Conservation (phyloP, 2,329 filamentous ascomycete species). For the Celoporthe dispersa region DNA sequence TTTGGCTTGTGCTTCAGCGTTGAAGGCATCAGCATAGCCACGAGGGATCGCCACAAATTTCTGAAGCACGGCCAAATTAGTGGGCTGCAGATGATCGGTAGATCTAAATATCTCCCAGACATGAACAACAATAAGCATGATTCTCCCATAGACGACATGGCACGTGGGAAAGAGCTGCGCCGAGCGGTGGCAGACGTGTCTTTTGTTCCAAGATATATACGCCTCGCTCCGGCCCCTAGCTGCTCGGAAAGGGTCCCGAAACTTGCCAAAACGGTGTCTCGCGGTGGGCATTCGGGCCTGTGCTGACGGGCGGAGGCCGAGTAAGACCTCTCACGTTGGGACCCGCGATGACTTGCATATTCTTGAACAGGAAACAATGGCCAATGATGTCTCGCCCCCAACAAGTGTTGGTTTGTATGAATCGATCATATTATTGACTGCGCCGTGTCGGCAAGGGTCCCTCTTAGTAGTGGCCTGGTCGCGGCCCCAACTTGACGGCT, state of each 20-base stretch:
- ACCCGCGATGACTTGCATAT: background rate
- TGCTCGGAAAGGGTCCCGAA: background rate
- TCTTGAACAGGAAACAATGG: background rate
- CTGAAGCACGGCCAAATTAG: background rate
- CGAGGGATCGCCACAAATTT: background rate
- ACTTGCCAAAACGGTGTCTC: background rate
- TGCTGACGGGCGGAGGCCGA: background rate
- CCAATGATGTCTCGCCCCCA: background rate
- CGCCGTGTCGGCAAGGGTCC: background rate
- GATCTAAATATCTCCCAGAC: background rate
- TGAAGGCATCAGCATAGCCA: background rate
- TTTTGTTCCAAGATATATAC: background rate
- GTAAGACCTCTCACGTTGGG: background rate
- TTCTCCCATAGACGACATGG: background rate
- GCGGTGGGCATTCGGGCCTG: background rate
- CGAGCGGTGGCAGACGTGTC: background rate
- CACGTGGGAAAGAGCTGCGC: background rate
- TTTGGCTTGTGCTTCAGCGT: background rate
- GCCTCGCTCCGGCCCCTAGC: background rate
- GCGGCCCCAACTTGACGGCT: background rate
- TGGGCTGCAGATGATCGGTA: background rate
- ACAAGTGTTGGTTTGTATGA: background rate
- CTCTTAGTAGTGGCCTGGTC: background rate
- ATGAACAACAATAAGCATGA: background rate
- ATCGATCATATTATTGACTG: background rate